Base-by-base conservation (phyloP, 129 eudicot species). In the Pulicaria dysenterica region DNA sequence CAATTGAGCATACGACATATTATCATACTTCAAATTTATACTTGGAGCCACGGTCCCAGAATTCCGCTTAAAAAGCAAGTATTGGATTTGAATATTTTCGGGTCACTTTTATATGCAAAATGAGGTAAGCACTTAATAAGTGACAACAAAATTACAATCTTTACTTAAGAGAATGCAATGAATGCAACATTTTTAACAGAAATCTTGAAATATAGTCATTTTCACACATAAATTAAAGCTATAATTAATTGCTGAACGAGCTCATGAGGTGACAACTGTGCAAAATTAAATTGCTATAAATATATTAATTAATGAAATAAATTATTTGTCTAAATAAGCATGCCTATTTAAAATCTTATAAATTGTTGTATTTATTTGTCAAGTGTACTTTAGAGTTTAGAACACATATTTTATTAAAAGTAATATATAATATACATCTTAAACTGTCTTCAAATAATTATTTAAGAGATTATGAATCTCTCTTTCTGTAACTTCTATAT, bases 1-100 rank as follows among this genome's bases (percentile, higher is more conserved):
- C 98, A 17, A 92, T 87, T 89, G 98, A 4, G 98, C 98, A 65
- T 89, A 89, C 47, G 89, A 76, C 98, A 92, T 92, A 71, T 92
- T 92, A 36, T 92, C 98, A 67, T 92, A 92, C 47, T 85, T 87
- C 47, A 92, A 72, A 59, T 83, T 81, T 3, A 96, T 86, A 24
- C 2, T 56, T 1, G 90, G 87, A 58, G 89, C 98, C 2, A 67
- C 66, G 51, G 64, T 75, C 24, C 98, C 98, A 0, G 58, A 17
- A 24, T 86, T 89, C 11, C 95, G 91, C 82, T 74, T 79, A 76
- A 92, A 92, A 36, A 92, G 85, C 75, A 72, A 86, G 71, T 92
- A 92, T 19, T 69, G 84, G 19, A 92, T 58, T 0, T 83, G 76
- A 0, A 92, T 80, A 11, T 85, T 57, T 71, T 56, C 1, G 96